Base-by-base conservation (phyloP, 768 basidiomycete genomes). In the Postia placenta region DNA sequence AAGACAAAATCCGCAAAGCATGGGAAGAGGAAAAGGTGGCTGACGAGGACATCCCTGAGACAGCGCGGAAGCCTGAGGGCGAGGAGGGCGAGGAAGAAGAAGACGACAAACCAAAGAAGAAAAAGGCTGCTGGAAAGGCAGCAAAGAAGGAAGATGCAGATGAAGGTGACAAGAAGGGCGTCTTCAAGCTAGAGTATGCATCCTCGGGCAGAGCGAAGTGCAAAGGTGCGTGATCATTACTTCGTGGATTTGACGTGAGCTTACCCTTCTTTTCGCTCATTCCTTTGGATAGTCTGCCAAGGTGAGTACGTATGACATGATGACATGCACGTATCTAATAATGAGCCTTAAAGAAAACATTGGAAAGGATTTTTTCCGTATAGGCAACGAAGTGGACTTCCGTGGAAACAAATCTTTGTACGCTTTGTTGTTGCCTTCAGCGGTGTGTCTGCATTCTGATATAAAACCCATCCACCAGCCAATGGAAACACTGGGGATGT, bases 21-120 rank as follows among this genome's bases (percentile, higher is more conserved):
- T 91, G 79, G 74, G 78, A 87, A 42, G 78, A 74, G 1, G 92
- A 86, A 4, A 73, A 83, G 27, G 87, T 96, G 42, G 89, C 80
- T 5, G 81, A 85, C 27, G 92, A 84, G 56, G 93, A 95, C 58
- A 80, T 94, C 35, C 90, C 90, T 4, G 81, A 78, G 26, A 74
- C 73, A 15, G 88, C 89, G 3, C 74, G 73, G 53, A 90, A 86
- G 56, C 66, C 76, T 6, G 72, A 64, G 4, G 78, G 60, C 11
- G 74, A 69, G 15, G 69, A 60, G 1, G 68, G 53, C 1, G 71
- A 62, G 5, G 72, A 64, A n/a, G 75, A 72, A 4, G 70, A 69
- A 2, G 69, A 62, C 2, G 72, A 69, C 5, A 71, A 72, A n/a
- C 63, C 63, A 50, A 57, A 60, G n/a, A 63, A 62, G 56, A 61